Percentiles rank a stretch among this genome's conserved stretches.
Conservation (phyloP, 768 basidiomycete genomes). For the Sarcomyxa edulis region DNA sequence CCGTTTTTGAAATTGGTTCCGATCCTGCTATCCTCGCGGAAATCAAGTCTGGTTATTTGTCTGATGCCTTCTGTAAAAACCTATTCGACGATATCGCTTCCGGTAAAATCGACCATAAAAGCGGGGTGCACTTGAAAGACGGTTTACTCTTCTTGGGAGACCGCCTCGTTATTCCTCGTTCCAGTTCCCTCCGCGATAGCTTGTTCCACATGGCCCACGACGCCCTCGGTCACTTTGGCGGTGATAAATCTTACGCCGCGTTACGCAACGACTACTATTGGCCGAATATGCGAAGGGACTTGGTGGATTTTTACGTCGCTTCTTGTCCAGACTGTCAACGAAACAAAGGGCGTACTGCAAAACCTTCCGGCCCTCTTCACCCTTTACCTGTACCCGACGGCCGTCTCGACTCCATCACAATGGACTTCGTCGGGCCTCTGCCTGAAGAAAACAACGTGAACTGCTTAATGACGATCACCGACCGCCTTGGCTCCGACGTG, state of each 20-base stretch:
- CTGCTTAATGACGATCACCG: too few relatives aligned
- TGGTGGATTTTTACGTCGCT: conserved; percentile 6
- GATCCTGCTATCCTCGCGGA: not conserved
- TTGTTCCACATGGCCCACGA: conserved; percentile 18
- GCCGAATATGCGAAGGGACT: not conserved
- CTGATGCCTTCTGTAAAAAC: not conserved
- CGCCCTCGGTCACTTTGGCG: too few relatives aligned
- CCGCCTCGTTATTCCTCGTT: conserved; percentile 7
- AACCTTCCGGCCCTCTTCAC: too few relatives aligned
- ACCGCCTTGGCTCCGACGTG: conserved; percentile 19
- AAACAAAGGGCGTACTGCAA: conserved; percentile 23
- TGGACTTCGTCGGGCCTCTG: conserved; percentile 26
- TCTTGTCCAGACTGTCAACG: conserved; percentile 10
- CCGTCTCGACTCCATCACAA: too few relatives aligned
- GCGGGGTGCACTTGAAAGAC: conserved; percentile 17
- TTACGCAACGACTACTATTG: conserved; percentile 9
- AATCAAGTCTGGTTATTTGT: not conserved
- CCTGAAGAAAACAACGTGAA: conserved; percentile 20
- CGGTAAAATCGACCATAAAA: conserved; percentile 10
- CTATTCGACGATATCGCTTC: conserved; percentile 9
- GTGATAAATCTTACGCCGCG: too few relatives aligned
- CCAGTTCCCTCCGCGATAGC: conserved; percentile 10
- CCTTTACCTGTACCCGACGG: conserved; percentile 17
- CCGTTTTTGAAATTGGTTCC: not conserved
- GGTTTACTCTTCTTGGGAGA: too few relatives aligned